These are phyloP conservation scores for Talaromyces stipitatus DNA, from an alignment of 495 filamentous ascomycete species.

Conservation along the genomic window DNA sequence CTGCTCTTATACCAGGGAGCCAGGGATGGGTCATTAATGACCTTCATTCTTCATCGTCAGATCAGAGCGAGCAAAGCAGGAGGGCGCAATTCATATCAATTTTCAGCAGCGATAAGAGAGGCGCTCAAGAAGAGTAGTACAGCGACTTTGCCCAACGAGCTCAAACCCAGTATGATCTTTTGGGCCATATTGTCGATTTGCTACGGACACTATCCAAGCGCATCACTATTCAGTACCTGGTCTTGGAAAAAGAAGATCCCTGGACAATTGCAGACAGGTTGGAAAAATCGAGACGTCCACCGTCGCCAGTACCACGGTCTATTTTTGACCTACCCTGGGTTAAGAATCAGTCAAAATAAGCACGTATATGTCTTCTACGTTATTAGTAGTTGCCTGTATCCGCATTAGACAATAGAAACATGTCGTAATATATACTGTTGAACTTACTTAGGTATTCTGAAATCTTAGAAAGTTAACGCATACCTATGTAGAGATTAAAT, in stretches of 20 bases:
- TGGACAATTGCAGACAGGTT: constrained; percentile 9
- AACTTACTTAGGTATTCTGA: no score
- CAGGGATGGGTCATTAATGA: background rate
- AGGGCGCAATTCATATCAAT: background rate
- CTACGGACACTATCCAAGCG: constrained; percentile 5
- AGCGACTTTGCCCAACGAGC: constrained; percentile 9
- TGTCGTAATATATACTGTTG: no score
- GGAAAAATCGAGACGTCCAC: constrained; percentile 9
- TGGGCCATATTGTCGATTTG: constrained; percentile 7
- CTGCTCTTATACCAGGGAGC: no score
- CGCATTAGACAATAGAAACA: no score
- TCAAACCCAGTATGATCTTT: constrained; percentile 9
- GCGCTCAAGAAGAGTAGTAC: background rate
- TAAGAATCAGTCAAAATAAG: no score
- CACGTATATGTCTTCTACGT: no score
- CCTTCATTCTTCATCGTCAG: background rate
- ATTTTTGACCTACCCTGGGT: constrained; percentile 13
- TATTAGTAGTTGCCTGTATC: no score
- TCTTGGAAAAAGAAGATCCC: constrained; percentile 10
- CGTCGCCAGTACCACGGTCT: constrained; percentile 7
- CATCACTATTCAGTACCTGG: constrained; percentile 7
- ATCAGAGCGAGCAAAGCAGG: background rate
- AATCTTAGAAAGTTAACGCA: no score
- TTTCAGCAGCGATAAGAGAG: background rate
- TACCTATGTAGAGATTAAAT: no score